Evolutionary conservation across 331 rosid genomes (phyloP).

Genomic region (Cydonia oblonga): DNA sequence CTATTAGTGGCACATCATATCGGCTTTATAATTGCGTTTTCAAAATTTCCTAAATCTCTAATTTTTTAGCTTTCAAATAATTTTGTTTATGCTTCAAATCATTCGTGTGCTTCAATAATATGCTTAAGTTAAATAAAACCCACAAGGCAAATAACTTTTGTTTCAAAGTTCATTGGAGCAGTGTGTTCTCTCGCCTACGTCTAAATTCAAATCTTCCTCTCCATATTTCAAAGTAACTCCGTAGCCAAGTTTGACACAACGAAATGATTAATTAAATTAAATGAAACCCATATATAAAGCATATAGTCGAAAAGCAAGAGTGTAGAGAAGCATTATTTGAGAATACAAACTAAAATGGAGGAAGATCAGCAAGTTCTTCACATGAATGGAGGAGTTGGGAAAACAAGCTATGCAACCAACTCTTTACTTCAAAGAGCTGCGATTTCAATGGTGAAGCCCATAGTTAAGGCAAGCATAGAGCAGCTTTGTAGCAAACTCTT

Average conservation of each 20-base stretch:
- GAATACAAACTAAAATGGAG: background rate
- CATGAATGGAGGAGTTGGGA: constrained; percentile 26
- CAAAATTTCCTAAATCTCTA: background rate
- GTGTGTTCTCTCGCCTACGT: background rate
- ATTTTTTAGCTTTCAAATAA: background rate
- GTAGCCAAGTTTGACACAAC: too few species aligned
- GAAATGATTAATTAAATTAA: too few species aligned
- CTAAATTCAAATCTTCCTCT: background rate
- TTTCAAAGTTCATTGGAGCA: background rate
- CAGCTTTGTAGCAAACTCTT: background rate
- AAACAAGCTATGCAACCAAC: constrained; percentile 8
- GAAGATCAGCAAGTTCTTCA: constrained; percentile 7
- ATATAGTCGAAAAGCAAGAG: too few species aligned
- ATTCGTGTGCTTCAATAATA: background rate
- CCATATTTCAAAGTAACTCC: too few species aligned
- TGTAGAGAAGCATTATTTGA: too few species aligned
- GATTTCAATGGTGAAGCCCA: constrained; percentile 11
- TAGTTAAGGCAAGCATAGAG: constrained; percentile 12
- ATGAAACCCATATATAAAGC: too few species aligned
- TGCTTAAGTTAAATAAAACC: background rate
- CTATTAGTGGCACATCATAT: too few species aligned
- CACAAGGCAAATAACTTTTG: background rate
- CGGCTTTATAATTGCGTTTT: background rate
- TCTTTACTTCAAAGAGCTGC: constrained; percentile 22
- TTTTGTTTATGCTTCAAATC: background rate